These are phyloP conservation scores for Pleurotus cornucopiae DNA, from an alignment of 768 basidiomycete species.

Conservation along the genomic window DNA sequence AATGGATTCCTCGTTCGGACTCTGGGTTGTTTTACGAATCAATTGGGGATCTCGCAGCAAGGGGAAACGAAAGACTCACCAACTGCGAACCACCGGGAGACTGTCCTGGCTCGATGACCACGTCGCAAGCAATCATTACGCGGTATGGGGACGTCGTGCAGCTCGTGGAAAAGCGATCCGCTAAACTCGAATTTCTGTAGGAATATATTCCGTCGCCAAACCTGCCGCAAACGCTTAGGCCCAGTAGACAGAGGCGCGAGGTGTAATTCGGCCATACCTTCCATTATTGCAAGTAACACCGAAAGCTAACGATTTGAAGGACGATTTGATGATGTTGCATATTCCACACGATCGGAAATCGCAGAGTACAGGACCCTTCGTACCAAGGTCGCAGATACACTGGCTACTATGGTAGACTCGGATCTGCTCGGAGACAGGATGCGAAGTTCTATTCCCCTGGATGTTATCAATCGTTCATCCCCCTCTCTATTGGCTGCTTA, in stretches of 20 bases:
- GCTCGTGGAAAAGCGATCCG: constrained; percentile 60
- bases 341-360: constrained; percentile 62
- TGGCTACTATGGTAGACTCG: constrained; percentile 62
- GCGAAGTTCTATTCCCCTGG: constrained; percentile 10
- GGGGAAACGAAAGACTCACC: constrained; percentile 7
- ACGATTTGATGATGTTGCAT: constrained; percentile 54
- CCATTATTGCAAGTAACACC: constrained; percentile 48
- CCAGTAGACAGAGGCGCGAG: constrained; percentile 1
- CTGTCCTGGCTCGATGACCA: constrained; percentile 35
- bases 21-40: constrained; percentile 25
- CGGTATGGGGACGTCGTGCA: constrained; percentile 65
- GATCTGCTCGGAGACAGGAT: constrained; percentile 28
- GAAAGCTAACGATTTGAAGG: constrained; percentile 55
- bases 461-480: not conserved
- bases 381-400: constrained; percentile 66
- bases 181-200: constrained; percentile 52
- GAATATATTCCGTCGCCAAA: constrained; percentile 64
- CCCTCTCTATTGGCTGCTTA: constrained; percentile 17
- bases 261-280: constrained; percentile 33
- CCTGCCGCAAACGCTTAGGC: constrained; percentile 24
- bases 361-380: constrained; percentile 46
- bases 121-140: constrained; percentile 60
- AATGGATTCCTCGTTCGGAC: constrained; percentile 43
- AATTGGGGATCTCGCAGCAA: not conserved
- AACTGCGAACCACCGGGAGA: constrained; percentile 12